Conservation (phyloP, 2,329 filamentous ascomycete species). For the Diplodia sapinea region DNA sequence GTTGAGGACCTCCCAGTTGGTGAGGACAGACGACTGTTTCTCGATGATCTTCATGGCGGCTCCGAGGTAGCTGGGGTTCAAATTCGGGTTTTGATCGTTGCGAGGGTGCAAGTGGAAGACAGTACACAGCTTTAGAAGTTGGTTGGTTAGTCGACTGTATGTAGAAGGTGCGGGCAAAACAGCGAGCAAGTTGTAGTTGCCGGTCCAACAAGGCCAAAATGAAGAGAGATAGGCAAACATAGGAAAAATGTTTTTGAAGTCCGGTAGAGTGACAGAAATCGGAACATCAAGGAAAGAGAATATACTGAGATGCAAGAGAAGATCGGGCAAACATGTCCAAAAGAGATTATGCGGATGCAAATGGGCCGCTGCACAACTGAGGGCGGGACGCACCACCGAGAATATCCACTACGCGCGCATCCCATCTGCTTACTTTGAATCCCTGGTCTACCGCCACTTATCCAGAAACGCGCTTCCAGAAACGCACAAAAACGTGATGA, state of each 20-base stretch:
- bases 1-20: constrained; percentile 73
- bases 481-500: neutral
- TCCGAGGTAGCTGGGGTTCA: no score
- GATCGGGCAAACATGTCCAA: neutral
- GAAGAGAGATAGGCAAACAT: neutral
- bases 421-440: neutral
- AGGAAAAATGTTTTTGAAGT: neutral
- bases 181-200: neutral
- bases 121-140: neutral
- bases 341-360: neutral
- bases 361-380: neutral
- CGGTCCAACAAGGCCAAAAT: neutral
- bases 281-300: neutral
- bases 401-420: neutral
- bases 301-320: neutral
- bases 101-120: neutral
- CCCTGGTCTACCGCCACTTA: neutral
- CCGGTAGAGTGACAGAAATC: neutral
- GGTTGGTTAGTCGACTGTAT: neutral
- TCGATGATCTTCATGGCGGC: constrained; percentile 64
- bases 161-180: neutral
- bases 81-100: neutral
- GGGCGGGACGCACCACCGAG: neutral
- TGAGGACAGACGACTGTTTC: constrained; percentile 70
- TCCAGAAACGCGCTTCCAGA: neutral